Percentiles rank a stretch among this genome's conserved stretches.
Conservation (phyloP, 306 rosid genomes). For the Cucumis hystrix region DNA sequence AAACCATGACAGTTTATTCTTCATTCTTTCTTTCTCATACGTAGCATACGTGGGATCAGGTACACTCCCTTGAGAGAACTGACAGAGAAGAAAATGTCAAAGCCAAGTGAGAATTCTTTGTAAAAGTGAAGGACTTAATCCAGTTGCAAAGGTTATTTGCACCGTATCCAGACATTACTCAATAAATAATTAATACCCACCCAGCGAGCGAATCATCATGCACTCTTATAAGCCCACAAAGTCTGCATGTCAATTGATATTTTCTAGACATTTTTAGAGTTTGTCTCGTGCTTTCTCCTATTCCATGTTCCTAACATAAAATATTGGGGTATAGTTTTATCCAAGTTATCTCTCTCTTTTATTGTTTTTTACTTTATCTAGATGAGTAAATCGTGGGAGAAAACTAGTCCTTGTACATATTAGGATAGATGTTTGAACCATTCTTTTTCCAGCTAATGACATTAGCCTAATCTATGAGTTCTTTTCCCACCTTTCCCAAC, state of each 20-base stretch:
- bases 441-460: not conserved
- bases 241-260: not conserved
- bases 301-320: not conserved
- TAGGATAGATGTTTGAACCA: not conserved
- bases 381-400: not conserved
- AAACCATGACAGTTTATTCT: no score
- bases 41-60: not conserved
- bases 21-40: no score
- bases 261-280: not conserved
- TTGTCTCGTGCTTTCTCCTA: not conserved
- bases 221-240: not conserved
- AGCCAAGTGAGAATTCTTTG: not conserved
- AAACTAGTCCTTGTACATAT: not conserved
- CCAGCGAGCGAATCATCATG: not conserved
- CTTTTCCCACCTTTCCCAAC: not conserved
- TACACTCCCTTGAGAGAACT: not conserved
- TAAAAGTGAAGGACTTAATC: not conserved
- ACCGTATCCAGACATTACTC: not conserved
- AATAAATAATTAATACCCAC: not conserved
- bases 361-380: no score
- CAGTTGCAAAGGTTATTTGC: not conserved
- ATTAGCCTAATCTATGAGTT: not conserved
- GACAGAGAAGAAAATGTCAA: not conserved
- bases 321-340: not conserved
- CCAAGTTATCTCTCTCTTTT: not conserved